Evolutionary conservation across 139 green algal species (phyloP).

Genomic region (Volvox africanus): DNA sequence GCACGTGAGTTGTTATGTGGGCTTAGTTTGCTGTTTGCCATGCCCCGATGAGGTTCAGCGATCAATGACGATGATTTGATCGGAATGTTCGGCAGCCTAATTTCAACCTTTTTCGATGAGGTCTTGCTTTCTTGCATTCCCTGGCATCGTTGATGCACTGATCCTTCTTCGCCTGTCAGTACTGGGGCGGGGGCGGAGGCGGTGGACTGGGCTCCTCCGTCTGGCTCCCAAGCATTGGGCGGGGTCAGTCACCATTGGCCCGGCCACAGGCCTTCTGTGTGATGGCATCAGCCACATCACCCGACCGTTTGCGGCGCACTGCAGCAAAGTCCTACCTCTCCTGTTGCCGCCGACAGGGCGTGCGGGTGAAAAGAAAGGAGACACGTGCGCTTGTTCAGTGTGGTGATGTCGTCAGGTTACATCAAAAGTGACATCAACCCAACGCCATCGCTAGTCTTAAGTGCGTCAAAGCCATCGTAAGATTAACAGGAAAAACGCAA

Average conservation of each 20-base stretch:
- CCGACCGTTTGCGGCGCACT: background rate
- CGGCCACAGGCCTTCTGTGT: background rate
- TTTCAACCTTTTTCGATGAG: background rate
- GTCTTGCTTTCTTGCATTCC: background rate
- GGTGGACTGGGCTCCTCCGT: background rate
- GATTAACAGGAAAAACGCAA: too few species aligned
- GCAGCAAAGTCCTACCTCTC: background rate
- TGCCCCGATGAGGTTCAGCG: too few species aligned
- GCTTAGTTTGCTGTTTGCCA: background rate
- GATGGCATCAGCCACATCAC: background rate
- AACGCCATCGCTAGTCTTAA: too few species aligned
- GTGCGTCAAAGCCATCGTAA: too few species aligned
- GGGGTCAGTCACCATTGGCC: slow-evolving; percentile 2
- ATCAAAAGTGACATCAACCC: too few species aligned
- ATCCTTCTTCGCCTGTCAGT: background rate
- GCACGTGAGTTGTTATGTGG: background rate
- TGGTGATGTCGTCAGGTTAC: too few species aligned
- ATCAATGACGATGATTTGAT: background rate
- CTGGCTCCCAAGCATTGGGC: background rate
- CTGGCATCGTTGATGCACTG: background rate
- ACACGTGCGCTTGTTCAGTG: too few species aligned
- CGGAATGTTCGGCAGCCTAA: background rate
- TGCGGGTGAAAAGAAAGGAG: too few species aligned
- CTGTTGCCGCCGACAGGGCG: background rate
- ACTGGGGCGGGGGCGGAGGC: background rate